phyloP scores from a whole-genome alignment of 106 monocot species.

The Acorus calamus region DNA sequence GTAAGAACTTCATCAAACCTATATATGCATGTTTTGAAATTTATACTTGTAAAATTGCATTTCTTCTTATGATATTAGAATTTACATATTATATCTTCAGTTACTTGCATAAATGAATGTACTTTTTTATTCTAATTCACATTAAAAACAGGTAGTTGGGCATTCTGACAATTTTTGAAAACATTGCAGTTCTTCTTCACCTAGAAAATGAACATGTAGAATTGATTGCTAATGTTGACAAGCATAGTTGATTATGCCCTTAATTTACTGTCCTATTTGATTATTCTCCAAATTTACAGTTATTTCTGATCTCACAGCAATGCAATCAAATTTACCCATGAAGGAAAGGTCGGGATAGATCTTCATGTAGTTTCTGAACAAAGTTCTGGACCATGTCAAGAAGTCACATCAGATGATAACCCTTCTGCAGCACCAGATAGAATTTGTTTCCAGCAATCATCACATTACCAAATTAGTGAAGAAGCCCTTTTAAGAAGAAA shows the following conservation, averaged over 20 bases:
- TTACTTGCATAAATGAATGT: no score
- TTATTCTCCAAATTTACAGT: neutral
- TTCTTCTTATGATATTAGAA: no score
- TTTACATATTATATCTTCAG: no score
- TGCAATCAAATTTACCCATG: conserved; percentile 72
- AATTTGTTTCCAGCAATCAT: conserved; percentile 13
- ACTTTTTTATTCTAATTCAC: no score
- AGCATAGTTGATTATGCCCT: no score
- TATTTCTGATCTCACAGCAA: conserved; percentile 45
- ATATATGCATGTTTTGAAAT: neutral
- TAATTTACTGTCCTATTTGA: neutral
- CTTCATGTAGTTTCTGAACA: conserved; percentile 35
- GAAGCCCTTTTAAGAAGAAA: neutral
- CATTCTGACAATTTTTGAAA: no score
- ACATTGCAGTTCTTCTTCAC: no score
- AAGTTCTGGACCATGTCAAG: conserved; percentile 5
- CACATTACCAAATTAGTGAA: conserved; percentile 8
- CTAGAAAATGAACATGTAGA: no score
- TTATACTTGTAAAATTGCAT: neutral
- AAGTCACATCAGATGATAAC: conserved; percentile 1
- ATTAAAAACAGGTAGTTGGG: no score
- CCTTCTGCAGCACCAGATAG: conserved; percentile 14
- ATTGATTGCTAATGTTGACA: no score
- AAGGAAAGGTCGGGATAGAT: conserved; percentile 67
- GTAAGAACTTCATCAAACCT: conserved; percentile 16